Percentiles rank a stretch among this genome's conserved stretches.
Conservation (phyloP, 176 grass and related monocot genomes). For the Puccinellia tenuiflora region DNA sequence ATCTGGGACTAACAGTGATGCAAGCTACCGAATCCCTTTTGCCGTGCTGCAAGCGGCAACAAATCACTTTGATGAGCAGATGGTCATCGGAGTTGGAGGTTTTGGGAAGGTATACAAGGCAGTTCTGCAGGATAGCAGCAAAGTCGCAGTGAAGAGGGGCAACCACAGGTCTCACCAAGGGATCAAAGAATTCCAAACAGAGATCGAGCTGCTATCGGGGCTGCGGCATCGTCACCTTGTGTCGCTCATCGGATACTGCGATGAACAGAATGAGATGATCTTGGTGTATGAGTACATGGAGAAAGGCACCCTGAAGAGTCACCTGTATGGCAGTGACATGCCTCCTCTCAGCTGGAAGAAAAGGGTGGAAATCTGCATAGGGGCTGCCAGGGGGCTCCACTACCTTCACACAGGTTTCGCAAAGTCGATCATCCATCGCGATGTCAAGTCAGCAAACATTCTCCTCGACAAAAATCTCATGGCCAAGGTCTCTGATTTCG, state of each 20-base stretch:
- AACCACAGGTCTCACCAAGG: conserved; percentile 94
- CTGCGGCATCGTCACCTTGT: conserved; percentile 90
- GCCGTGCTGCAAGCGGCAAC: conserved; percentile 61
- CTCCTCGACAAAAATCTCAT: conserved; percentile 86
- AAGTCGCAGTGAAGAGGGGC: conserved; percentile 81
- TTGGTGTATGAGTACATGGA: conserved; percentile 97
- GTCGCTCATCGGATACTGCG: conserved; percentile 86
- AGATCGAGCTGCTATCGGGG: conserved; percentile 87
- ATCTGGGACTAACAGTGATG: conserved; percentile 50
- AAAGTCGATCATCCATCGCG: conserved; percentile 88
- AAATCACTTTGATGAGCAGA: conserved; percentile 77
- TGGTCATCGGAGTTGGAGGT: conserved; percentile 83
- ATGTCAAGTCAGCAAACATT: conserved; percentile 96
- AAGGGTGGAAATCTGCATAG: conserved; percentile 91
- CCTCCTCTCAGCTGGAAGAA: conserved; percentile 75
- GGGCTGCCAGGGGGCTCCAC: conserved; percentile 89
- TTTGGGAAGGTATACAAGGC: conserved; percentile 94
- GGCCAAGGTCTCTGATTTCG: conserved; percentile 94
- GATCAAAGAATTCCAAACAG: conserved; percentile 74
- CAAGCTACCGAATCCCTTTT: conserved; percentile 71
- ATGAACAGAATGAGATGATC: conserved; percentile 89
- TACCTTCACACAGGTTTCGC: conserved; percentile 93
- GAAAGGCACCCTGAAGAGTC: conserved; percentile 83
- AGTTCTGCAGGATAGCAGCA: conserved; percentile 66
- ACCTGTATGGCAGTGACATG: conserved; percentile 68